Conservation (phyloP, 164 flowering plant genomes). For the Kingdonia uniflora region DNA sequence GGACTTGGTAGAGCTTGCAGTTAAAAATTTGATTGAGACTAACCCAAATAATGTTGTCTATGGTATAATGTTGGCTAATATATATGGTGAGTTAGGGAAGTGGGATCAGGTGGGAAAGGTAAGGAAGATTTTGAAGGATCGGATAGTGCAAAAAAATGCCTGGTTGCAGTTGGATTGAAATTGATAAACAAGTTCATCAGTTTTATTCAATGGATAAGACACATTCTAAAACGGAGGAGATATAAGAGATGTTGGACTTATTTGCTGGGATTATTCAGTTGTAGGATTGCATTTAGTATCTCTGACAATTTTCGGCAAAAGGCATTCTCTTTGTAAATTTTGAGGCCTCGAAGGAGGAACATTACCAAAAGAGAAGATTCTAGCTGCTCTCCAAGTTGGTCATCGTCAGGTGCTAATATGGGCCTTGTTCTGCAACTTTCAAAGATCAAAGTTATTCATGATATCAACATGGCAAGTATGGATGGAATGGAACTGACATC, state of each 20-base stretch:
- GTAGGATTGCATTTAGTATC: no score
- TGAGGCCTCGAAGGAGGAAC: no score
- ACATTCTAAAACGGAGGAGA: slow-evolving; percentile 2
- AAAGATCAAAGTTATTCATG: no score
- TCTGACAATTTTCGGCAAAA: no score
- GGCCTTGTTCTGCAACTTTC: no score
- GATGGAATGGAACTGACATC: no score
- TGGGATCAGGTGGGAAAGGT: slow-evolving; percentile 10
- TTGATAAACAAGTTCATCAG: slow-evolving; percentile 7
- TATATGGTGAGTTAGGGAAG: slow-evolving; percentile 6
- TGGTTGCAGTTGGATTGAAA: slow-evolving; percentile 10
- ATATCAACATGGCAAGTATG: no score
- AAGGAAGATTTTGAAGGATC: slow-evolving; percentile 3
- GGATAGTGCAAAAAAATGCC: slow-evolving; percentile 7
- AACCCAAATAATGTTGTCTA: slow-evolving; percentile 3
- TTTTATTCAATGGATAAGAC: slow-evolving; percentile 7
- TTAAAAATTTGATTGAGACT: slow-evolving; percentile 2
- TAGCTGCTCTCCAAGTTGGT: no score
- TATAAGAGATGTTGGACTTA: slow-evolving; percentile 2
- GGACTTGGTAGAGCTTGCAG: slow-evolving; percentile 3
- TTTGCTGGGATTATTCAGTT: neutral
- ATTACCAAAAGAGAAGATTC: no score
- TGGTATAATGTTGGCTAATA: slow-evolving; percentile 10
- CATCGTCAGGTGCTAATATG: no score
- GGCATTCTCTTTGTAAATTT: no score